These are phyloP conservation scores for Candida coquimbonensis DNA, from an alignment of 805 yeast genomes.

Conservation along the genomic window DNA sequence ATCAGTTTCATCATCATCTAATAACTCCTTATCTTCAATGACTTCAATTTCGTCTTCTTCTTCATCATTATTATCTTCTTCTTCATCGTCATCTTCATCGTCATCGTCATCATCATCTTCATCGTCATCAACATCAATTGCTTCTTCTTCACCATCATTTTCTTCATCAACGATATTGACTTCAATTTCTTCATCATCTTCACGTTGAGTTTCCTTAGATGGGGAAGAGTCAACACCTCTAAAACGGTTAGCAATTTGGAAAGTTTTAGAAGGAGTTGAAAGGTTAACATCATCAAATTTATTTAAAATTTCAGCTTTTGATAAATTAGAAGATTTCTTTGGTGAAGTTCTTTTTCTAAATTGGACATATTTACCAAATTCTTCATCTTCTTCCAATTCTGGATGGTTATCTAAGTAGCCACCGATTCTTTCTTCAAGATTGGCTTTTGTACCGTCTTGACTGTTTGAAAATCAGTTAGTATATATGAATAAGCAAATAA, in stretches of 20 bases:
- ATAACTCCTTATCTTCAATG: slow-evolving; percentile 14
- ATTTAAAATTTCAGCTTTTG: too few relatives aligned
- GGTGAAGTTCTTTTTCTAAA: slow-evolving; percentile 25
- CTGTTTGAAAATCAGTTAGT: slow-evolving; percentile 7
- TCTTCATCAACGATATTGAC: slow-evolving; percentile 7
- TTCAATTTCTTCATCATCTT: slow-evolving; percentile 8
- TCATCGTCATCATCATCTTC: slow-evolving; percentile 8
- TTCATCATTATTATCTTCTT: slow-evolving; percentile 5
- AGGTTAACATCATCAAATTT: too few relatives aligned
- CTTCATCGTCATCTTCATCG: slow-evolving; percentile 9
- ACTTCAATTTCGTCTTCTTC: slow-evolving; percentile 7
- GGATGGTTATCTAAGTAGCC: slow-evolving; percentile 26
- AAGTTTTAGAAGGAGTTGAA: slow-evolving; percentile 18
- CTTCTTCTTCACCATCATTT: slow-evolving; percentile 7
- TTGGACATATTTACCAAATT: slow-evolving; percentile 20
- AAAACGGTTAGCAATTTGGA: slow-evolving; percentile 16
- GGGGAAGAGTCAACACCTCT: slow-evolving; percentile 18
- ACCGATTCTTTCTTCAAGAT: slow-evolving; percentile 24
- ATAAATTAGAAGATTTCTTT: slow-evolving; percentile 10
- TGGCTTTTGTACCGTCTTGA: slow-evolving; percentile 24
- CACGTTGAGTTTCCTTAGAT: slow-evolving; percentile 10
- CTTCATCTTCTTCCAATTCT: slow-evolving; percentile 20
- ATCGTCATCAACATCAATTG: slow-evolving; percentile 8
- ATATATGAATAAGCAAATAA: not conserved
- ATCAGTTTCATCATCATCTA: slow-evolving; percentile 9